Percentiles rank a stretch among this genome's conserved stretches.
Evolutionary conservation across 192 early-diverging fungal species (phyloP).

Genomic region (Coemansia sp.): DNA sequence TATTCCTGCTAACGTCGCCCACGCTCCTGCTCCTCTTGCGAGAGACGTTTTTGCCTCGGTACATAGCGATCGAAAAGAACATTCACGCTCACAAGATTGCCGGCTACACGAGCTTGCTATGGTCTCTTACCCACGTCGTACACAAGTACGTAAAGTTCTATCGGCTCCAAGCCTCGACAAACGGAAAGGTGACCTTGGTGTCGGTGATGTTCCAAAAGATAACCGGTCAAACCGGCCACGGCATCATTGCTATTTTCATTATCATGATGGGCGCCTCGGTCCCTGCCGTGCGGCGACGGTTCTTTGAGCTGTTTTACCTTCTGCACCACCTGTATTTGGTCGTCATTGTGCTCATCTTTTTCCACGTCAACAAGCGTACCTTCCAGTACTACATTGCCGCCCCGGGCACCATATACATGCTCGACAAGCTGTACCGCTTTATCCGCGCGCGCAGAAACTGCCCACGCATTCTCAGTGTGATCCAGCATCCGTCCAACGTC

Average conservation of each 20-base stretch:
- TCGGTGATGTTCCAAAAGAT: constrained; percentile 53
- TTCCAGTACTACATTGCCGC: constrained; percentile 75
- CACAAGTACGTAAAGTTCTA: constrained; percentile 73
- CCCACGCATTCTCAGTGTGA: constrained; percentile 71
- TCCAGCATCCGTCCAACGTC: constrained; percentile 78
- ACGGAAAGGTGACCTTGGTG: constrained; percentile 35
- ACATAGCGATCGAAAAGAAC: constrained; percentile 76
- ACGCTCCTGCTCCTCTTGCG: constrained; percentile 69
- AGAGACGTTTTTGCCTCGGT: constrained; percentile 59
- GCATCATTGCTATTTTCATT: constrained; percentile 8
- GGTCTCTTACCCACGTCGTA: constrained; percentile 60
- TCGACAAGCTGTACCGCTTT: constrained; percentile 65
- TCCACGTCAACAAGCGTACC: constrained; percentile 64
- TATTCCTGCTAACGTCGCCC: constrained; percentile 70
- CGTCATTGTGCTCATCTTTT: constrained; percentile 63
- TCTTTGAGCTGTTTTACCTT: constrained; percentile 75
- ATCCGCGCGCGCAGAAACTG: constrained; percentile 58
- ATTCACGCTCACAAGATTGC: constrained; percentile 75
- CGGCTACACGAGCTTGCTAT: constrained; percentile 65
- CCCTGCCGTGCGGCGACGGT: constrained; percentile 33
- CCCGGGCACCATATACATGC: constrained; percentile 59
- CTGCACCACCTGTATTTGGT: constrained; percentile 77
- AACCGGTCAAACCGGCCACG: constrained; percentile 71
- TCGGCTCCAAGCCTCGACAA: not conserved
- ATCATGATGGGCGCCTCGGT: constrained; percentile 17